Evolutionary conservation across 1,284 basidiomycete genomes (phyloP).

Genomic region (Ceratobasidium sp.): DNA sequence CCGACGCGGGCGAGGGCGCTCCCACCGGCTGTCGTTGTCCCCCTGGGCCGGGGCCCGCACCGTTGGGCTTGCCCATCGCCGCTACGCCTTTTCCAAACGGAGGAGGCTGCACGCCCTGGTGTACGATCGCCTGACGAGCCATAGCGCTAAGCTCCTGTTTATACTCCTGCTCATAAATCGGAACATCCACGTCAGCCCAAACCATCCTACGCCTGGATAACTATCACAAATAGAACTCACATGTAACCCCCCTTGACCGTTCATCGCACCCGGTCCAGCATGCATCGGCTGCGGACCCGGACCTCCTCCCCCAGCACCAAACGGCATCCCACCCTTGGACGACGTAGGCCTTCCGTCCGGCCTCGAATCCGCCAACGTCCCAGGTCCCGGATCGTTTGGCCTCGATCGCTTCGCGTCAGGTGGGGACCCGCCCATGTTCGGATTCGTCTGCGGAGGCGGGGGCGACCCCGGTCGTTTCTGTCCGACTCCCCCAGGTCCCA

Average conservation of each 20-base stretch:
- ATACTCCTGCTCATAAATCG: constrained; percentile 35
- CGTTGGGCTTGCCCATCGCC: constrained; percentile 22
- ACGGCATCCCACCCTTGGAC: constrained; percentile 34
- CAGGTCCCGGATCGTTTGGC: constrained; percentile 35
- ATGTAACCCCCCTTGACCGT: constrained; percentile 16
- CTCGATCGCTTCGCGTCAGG: constrained; percentile 33
- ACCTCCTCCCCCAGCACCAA: constrained; percentile 17
- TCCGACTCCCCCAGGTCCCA: constrained; percentile 8
- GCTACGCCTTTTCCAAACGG: constrained; percentile 35
- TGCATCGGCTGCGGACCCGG: constrained; percentile 27
- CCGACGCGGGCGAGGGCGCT: constrained; percentile 17
- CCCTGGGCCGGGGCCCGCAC: not conserved
- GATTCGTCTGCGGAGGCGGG: constrained; percentile 4
- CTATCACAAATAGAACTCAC: too few relatives aligned
- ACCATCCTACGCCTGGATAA: too few relatives aligned
- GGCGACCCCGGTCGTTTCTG: constrained; percentile 39
- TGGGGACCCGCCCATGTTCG: constrained; percentile 15
- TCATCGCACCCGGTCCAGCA: constrained; percentile 22
- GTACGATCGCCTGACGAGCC: not conserved
- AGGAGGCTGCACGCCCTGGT: constrained; percentile 26
- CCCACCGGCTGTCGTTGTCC: not conserved
- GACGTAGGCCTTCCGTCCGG: constrained; percentile 20
- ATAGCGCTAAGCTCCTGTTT: not conserved
- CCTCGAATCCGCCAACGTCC: constrained; percentile 26
- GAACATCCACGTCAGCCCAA: not conserved